Evolutionary conservation across 768 basidiomycete species (phyloP).

Genomic region (Tylopilus cervinicoccineus): DNA sequence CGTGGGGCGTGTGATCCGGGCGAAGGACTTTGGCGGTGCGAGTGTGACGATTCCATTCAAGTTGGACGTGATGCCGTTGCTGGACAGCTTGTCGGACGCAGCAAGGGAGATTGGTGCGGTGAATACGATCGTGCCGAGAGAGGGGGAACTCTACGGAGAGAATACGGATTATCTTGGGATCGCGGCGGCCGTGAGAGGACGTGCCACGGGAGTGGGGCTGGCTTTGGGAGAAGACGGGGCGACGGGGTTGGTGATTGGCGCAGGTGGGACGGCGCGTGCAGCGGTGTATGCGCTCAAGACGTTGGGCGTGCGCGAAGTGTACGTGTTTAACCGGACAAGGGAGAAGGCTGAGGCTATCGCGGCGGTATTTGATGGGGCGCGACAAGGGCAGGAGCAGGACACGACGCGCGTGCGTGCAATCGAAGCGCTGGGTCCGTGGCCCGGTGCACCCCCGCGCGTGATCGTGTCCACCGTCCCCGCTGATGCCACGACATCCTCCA

Average conservation of each 20-base stretch:
- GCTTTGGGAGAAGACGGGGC: neutral
- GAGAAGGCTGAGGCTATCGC: conserved; percentile 70
- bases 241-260: conserved; percentile 84
- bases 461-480: conserved; percentile 91
- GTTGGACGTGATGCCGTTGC: conserved; percentile 78
- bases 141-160: conserved; percentile 69
- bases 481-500: conserved; percentile 42
- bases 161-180: conserved; percentile 98
- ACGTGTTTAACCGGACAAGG: conserved; percentile 83
- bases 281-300: conserved; percentile 85
- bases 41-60: conserved; percentile 97
- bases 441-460: conserved; percentile 55
- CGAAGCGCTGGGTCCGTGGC: conserved; percentile 53
- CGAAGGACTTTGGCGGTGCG: conserved; percentile 86
- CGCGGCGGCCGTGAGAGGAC: conserved; percentile 46
- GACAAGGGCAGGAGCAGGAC: neutral
- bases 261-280: conserved; percentile 92
- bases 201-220: conserved; percentile 35
- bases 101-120: conserved; percentile 90
- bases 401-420: conserved; percentile 54
- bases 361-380: conserved; percentile 46
- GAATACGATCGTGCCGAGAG: conserved; percentile 72
- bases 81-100: conserved; percentile 76
- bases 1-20: conserved; percentile 57
- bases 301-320: conserved; percentile 66